A percentile compares a stretch with the other conserved stretches of the same genome.
Evolutionary conservation across 2,329 filamentous ascomycete genomes (phyloP).

Genomic region (Pyrenophora seminiperda): DNA sequence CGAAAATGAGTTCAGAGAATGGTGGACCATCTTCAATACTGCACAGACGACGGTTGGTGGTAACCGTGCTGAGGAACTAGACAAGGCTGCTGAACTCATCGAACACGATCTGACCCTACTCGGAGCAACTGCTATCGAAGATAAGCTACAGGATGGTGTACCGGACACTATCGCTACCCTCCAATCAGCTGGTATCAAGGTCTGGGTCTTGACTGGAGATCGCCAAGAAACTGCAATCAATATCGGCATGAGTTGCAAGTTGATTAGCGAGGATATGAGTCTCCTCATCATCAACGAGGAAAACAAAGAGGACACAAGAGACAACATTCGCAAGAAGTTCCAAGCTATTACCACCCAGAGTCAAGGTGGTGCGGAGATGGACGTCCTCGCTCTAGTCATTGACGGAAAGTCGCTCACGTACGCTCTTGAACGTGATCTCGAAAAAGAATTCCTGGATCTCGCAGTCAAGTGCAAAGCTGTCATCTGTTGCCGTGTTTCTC

Average conservation of each 20-base stretch:
- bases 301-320: conserved; percentile 73
- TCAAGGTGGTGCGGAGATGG: conserved; percentile 75
- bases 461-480: conserved; percentile 98
- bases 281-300: conserved; percentile 96
- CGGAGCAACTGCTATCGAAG: conserved; percentile 95
- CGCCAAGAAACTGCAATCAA: conserved; percentile 99
- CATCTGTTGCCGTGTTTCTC: conserved; percentile 94
- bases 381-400: conserved; percentile 88
- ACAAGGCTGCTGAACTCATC: conserved; percentile 95
- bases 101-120: conserved; percentile 90
- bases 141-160: conserved; percentile 94
- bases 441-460: conserved; percentile 90
- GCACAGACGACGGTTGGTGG: conserved; percentile 89
- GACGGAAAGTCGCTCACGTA: conserved; percentile 95
- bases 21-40: conserved; percentile 83
- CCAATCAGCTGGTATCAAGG: conserved; percentile 95
- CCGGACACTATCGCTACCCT: conserved; percentile 97
- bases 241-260: conserved; percentile 99
- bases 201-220: conserved; percentile 97
- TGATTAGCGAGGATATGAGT: conserved; percentile 98
- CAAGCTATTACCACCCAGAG: conserved; percentile 87
- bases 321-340: conserved; percentile 91
- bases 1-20: conserved; percentile 86
- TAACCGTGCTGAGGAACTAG: conserved; percentile 89
- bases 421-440: conserved; percentile 89